Conservation (phyloP, 768 basidiomycete species). For the Scleroderma bovista region DNA sequence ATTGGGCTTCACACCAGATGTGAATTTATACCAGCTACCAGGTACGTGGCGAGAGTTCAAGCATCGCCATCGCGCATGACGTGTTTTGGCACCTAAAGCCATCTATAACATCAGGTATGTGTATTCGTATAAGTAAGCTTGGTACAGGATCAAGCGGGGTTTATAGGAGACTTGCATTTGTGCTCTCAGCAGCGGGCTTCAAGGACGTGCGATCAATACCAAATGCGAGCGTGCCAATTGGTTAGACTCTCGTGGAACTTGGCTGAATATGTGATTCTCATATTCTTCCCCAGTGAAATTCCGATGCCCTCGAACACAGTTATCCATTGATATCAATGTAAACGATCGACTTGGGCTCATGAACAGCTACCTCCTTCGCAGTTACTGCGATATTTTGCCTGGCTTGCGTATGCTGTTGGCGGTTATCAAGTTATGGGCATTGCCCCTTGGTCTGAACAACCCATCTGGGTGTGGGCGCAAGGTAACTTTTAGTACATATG, state of each 20-base stretch:
- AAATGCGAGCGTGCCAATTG: constrained; percentile 39
- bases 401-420: constrained; percentile 39
- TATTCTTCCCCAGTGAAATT: constrained; percentile 43
- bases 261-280: neutral
- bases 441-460: constrained; percentile 44
- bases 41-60: constrained; percentile 12
- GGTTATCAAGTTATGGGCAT: constrained; percentile 58
- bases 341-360: constrained; percentile 54
- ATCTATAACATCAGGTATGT: constrained; percentile 29
- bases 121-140: neutral
- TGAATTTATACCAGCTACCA: constrained; percentile 23
- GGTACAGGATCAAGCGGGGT: neutral
- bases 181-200: constrained; percentile 32
- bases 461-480: constrained; percentile 26
- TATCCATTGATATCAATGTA: constrained; percentile 53
- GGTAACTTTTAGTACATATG: constrained; percentile 55
- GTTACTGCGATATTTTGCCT: constrained; percentile 45
- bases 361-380: constrained; percentile 46
- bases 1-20: constrained; percentile 25
- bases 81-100: constrained; percentile 15
- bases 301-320: constrained; percentile 34
- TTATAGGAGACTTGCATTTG: constrained; percentile 27
- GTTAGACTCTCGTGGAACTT: constrained; percentile 13
- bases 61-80: neutral
- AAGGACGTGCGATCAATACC: constrained; percentile 24